These are phyloP conservation scores for Hanseniaspora hatyaiensis DNA, from an alignment of 805 yeast genomes.

Conservation along the genomic window DNA sequence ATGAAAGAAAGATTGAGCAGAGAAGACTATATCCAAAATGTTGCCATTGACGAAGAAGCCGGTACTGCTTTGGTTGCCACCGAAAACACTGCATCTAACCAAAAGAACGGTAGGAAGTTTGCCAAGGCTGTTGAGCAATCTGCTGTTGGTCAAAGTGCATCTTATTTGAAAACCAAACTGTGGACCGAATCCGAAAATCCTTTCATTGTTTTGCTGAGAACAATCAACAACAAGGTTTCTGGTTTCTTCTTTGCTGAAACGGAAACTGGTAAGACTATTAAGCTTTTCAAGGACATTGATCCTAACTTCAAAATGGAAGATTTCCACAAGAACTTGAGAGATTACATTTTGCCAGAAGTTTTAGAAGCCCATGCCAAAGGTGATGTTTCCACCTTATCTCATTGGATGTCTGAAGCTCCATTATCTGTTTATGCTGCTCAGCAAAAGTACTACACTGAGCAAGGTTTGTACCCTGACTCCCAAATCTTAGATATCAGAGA, in stretches of 20 bases:
- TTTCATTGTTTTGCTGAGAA: constrained; percentile 65
- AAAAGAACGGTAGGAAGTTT: constrained; percentile 55
- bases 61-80: constrained; percentile 77
- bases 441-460: constrained; percentile 83
- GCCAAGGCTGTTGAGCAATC: constrained; percentile 41
- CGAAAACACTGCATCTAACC: constrained; percentile 54
- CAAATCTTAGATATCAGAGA: constrained; percentile 88
- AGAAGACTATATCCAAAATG: constrained; percentile 13
- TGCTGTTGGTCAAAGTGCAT: constrained; percentile 52
- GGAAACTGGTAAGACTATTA: constrained; percentile 85
- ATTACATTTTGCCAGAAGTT: constrained; percentile 87
- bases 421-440: constrained; percentile 87
- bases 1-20: constrained; percentile 45
- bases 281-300: constrained; percentile 77
- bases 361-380: constrained; percentile 91
- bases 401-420: constrained; percentile 96
- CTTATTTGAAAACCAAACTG: constrained; percentile 47
- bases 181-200: constrained; percentile 96
- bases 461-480: constrained; percentile 84
- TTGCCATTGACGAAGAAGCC: constrained; percentile 56
- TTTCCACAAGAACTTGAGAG: constrained; percentile 74
- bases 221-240: constrained; percentile 65
- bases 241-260: constrained; percentile 84
- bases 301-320: constrained; percentile 71
- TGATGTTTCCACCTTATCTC: constrained; percentile 67